Base-by-base conservation (phyloP, 768 basidiomycete species). In the Cubamyces sp. region DNA sequence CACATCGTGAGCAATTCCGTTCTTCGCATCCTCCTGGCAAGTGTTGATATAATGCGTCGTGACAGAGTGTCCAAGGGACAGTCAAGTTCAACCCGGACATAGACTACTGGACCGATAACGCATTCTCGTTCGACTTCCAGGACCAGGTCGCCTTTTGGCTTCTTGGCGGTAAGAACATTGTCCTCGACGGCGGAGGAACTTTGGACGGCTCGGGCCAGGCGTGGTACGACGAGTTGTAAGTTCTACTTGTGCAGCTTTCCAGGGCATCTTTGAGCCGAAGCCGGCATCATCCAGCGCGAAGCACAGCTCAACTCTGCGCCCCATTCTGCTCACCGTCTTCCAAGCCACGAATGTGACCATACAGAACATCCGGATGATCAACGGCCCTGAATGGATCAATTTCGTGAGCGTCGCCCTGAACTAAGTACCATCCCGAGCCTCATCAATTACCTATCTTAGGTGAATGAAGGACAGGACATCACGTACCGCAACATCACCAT, bases 161-260 rank as follows among this genome's bases (percentile, higher is more conserved):
- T 4, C 69, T 85, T 3, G 83, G 83, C 28, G 84, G 84, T 5
- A 71, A 75, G 30, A 81, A 83, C 60, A 75, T 84, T 42, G 34
- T 73, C 8, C 67, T 84, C 21, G 79, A 82, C 57, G 87, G 87
- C 7, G 86, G 87, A 39, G 87, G 87, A 12, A 85, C 84, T 2
- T 76, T 90, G 18, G 85, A 87, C 68, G 87, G 86, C 18, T 79
- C 81, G 34, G 87, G 87, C 12, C 86, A 88, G 74, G 73, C 78
- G 5, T 86, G 84, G 84, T 86, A 82, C 66, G 83, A 86, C 62
- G 77, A 80, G 28, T 83, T 84, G 74, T 75, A 60, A 65, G 75
- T 71, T 25, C 25, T 7, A 53, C 12, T 3, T 16, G 30, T 21
- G 26, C 26, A 57, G 6, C 14, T 25, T 28, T 26, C 57, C 14